Conservation (phyloP, 331 rosid genomes). For the Quercus tomentella region DNA sequence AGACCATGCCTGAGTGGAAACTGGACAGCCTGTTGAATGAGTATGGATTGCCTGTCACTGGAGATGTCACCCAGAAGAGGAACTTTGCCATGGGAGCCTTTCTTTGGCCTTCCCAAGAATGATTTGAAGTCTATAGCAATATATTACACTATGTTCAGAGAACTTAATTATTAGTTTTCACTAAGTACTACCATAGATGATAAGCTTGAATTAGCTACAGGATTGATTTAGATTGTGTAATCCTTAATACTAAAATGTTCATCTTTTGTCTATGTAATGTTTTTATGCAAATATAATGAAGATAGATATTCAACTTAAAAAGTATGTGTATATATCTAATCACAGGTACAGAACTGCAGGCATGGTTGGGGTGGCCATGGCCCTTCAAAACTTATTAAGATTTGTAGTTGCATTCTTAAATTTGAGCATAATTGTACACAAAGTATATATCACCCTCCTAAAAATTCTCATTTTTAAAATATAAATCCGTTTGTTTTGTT, state of each 20-base stretch:
- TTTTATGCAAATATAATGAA: not conserved
- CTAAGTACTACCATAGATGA: not conserved
- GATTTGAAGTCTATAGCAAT: not conserved
- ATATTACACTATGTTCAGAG: not conserved
- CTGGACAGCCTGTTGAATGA: constrained; percentile 29
- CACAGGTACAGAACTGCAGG: no score
- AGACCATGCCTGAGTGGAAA: constrained; percentile 39
- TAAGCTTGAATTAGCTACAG: not conserved
- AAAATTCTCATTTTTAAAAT: no score
- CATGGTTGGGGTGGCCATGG: not conserved
- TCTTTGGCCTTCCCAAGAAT: constrained; percentile 34
- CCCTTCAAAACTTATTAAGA: not conserved
- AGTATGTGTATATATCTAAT: no score
- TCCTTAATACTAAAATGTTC: not conserved
- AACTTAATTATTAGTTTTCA: not conserved
- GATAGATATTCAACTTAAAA: no score
- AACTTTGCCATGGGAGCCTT: constrained; percentile 39
- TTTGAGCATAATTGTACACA: not conserved
- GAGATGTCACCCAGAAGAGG: constrained; percentile 31
- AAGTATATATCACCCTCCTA: not conserved
- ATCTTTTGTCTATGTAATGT: not conserved
- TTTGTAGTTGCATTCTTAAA: not conserved
- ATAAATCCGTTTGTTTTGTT: no score
- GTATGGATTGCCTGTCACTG: constrained; percentile 22
- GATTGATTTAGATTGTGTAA: not conserved